Percentiles rank a stretch among this genome's conserved stretches.
These are phyloP conservation scores for Rhodotorula sp. DNA, from an alignment of 1,284 basidiomycete species.

Conservation along the genomic window DNA sequence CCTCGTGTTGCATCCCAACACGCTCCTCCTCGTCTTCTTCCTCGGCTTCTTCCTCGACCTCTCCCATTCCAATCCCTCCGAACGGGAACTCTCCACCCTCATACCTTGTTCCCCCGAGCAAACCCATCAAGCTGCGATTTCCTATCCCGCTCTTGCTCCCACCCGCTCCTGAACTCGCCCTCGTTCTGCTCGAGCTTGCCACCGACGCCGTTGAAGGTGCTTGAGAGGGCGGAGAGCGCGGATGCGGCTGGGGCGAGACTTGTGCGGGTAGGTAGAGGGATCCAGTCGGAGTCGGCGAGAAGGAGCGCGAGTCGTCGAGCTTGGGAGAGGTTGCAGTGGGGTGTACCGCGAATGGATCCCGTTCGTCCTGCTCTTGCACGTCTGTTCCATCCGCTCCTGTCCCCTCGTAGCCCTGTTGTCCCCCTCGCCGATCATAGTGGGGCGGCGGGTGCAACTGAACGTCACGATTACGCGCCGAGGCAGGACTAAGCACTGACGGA, in stretches of 20 bases:
- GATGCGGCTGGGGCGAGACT: background rate
- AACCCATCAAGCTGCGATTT: conserved; percentile 30
- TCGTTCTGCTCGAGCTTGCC: background rate
- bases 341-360: conserved; percentile 1
- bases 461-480: background rate
- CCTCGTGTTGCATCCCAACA: background rate
- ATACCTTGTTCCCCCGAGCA: conserved; percentile 33
- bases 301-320: background rate
- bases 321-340: background rate
- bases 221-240: background rate
- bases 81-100: conserved; percentile 9
- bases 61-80: conserved; percentile 3
- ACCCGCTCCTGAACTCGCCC: background rate
- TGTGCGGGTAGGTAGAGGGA: background rate
- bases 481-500: conserved; percentile 3
- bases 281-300: conserved; percentile 4
- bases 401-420: background rate
- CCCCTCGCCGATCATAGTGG: background rate
- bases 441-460: background rate
- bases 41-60: conserved; percentile 10
- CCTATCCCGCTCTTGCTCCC: conserved; percentile 21
- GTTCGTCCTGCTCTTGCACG: background rate
- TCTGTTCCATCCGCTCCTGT: too few relatives aligned
- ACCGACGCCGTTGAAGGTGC: background rate
- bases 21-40: background rate